phyloP scores from a whole-genome alignment of 1,284 basidiomycete genomes.

The Earliella scabrosa region DNA sequence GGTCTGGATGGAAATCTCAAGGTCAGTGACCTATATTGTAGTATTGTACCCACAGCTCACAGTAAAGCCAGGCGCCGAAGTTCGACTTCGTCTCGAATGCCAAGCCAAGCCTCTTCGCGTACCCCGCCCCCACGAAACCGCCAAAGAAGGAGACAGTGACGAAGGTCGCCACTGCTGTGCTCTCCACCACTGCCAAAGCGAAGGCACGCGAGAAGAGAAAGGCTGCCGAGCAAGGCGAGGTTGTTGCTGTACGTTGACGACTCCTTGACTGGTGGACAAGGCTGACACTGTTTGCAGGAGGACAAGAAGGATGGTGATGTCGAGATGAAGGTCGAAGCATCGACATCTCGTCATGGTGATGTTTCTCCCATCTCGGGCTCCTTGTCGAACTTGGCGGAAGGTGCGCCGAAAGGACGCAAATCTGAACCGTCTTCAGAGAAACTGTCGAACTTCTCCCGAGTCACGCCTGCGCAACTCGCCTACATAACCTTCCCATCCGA shows the following conservation, averaged over 20 bases:
- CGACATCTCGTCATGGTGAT: conserved; percentile 50
- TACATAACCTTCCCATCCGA: conserved; percentile 84
- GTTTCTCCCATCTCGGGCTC: conserved; percentile 60
- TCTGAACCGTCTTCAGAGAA: conserved; percentile 79
- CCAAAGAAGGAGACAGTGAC: conserved; percentile 90
- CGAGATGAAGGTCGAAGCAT: conserved; percentile 70
- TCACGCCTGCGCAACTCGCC: conserved; percentile 88
- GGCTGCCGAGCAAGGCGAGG: conserved; percentile 77
- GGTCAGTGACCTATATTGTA: conserved; percentile 19
- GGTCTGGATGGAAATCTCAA: conserved; percentile 86
- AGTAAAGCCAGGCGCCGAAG: conserved; percentile 71
- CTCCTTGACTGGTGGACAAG: not conserved
- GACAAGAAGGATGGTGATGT: conserved; percentile 68
- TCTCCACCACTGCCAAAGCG: conserved; percentile 94
- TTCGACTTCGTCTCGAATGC: conserved; percentile 91
- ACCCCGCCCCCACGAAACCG: conserved; percentile 83
- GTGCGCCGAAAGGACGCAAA: conserved; percentile 49
- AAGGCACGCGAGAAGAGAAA: conserved; percentile 92
- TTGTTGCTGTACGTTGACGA: conserved; percentile 66
- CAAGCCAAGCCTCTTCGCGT: conserved; percentile 87
- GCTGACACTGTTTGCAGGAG: conserved; percentile 44
- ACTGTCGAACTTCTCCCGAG: conserved; percentile 89
- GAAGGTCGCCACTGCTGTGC: conserved; percentile 90
- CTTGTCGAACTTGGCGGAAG: conserved; percentile 51
- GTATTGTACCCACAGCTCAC: not conserved